Base-by-base conservation (phyloP, 2,329 filamentous ascomycete species). In the Talaromyces sp. region DNA sequence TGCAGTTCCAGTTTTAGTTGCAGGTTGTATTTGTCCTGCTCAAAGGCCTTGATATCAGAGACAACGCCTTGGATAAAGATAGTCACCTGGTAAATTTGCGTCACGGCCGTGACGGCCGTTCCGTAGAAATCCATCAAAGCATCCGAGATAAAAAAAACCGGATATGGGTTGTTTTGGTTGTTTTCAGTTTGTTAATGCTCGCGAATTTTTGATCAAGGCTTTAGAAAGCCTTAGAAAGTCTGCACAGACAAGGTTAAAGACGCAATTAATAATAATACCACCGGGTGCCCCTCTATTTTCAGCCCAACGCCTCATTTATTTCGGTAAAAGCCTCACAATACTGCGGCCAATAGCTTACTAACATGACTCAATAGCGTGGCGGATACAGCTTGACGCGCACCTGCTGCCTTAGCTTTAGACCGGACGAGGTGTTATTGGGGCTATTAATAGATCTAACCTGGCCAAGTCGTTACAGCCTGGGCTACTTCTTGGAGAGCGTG, bases 31-130 rank as follows among this genome's bases (percentile, higher is more conserved):
- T 67, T 65, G 56, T 70, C 68, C 32, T 69, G 64, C 29, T 70
- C 68, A 29, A 67, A 70, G 14, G 64, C 49, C 52, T 67, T 69
- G 59, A 70, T 63, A 46, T 70, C 69, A 19, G 68, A 67, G 31
- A 71, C 63, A 43, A 71, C 67, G 11, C 69, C 69, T 55, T 70
- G 64, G 53, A 71, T 70, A 54, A 71, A 71, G n/a, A 71, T 62
- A 10, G 69, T 69, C 24, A 70, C 68, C 21, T 69, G 64, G 56
- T 68, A 65, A 54, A 70, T 62, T 32, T 71, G 66, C 51, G 64
- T 64, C 17, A 70, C 64, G n/a, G 65, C 69, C 8, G 68, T 70
- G 9, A 64, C 59, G 26, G 68, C 66, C 11, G 69, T 70, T 9
- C 68, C 67, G 58, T 69, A 71, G 35, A 70, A 43, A 60, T 71